Percentiles rank a stretch among this genome's conserved stretches.
Evolutionary conservation across 2,329 filamentous ascomycete species (phyloP).

Genomic region (Fusarium sp.): DNA sequence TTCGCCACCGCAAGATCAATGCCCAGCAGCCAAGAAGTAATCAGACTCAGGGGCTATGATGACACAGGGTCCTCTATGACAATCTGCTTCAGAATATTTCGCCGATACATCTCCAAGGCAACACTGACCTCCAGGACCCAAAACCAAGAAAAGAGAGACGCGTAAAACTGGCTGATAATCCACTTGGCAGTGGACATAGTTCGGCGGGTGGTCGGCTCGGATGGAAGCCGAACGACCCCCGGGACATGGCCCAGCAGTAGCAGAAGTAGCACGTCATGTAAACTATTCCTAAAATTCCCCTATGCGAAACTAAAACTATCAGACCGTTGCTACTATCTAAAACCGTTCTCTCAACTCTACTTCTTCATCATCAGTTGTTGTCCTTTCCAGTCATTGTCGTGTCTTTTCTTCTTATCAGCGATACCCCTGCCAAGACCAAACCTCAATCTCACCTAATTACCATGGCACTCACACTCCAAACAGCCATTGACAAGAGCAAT

Average conservation of each 20-base stretch:
- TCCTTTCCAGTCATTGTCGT: neutral
- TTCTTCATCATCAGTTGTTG: neutral
- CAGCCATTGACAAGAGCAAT: slow-evolving; percentile 57
- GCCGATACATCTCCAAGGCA: slow-evolving; percentile 1
- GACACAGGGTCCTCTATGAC: neutral
- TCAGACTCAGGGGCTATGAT: neutral
- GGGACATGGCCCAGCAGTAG: slow-evolving; percentile 4
- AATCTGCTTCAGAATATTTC: neutral
- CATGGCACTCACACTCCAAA: slow-evolving; percentile 60
- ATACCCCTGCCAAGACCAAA: slow-evolving; percentile 1
- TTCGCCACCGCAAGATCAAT: neutral
- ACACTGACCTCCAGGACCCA: neutral
- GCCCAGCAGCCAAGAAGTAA: neutral
- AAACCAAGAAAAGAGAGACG: neutral
- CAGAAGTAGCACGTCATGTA: slow-evolving; percentile 39
- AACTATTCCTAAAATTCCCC: slow-evolving; percentile 10
- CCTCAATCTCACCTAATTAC: neutral
- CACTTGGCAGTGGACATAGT: slow-evolving; percentile 30
- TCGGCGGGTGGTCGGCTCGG: slow-evolving; percentile 36
- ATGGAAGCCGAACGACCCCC: slow-evolving; percentile 37
- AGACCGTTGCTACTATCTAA: neutral
- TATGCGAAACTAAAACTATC: slow-evolving; percentile 1
- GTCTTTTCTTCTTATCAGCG: neutral
- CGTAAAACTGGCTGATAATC: slow-evolving; percentile 18
- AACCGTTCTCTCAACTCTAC: neutral